Evolutionary conservation across 1,284 basidiomycete species (phyloP).

Genomic region (Irpex lacteus): DNA sequence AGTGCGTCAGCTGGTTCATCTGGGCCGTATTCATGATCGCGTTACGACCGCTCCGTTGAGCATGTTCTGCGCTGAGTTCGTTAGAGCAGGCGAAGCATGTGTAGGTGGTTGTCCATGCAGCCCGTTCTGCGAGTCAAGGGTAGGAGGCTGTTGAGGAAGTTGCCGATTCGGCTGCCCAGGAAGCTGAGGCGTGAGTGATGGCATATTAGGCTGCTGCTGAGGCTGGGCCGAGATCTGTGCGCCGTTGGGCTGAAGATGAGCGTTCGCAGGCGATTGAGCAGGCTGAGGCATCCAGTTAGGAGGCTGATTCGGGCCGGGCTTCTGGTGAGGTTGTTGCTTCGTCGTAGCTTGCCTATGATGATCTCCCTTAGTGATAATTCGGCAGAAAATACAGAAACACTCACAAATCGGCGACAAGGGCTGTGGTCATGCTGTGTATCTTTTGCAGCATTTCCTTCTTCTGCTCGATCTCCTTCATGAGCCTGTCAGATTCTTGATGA

Average conservation of each 20-base stretch:
- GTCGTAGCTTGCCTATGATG: neutral
- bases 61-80: neutral
- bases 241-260: constrained; percentile 2
- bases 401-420: neutral
- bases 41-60: neutral
- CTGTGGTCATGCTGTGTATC: neutral
- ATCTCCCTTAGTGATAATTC: neutral
- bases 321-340: neutral
- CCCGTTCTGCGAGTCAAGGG: constrained; percentile 2
- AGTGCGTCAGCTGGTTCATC: neutral
- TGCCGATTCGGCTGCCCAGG: neutral
- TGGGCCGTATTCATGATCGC: neutral
- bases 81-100: constrained; percentile 9
- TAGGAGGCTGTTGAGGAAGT: constrained; percentile 3
- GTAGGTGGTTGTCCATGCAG: neutral
- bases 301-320: constrained; percentile 11
- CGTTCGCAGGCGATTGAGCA: constrained; percentile 7
- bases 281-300: constrained; percentile 18
- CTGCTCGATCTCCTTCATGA: constrained; percentile 29
- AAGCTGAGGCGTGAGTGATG: constrained; percentile 24
- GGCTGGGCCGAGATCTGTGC: constrained; percentile 16
- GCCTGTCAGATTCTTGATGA: constrained; percentile 25
- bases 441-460: constrained; percentile 40
- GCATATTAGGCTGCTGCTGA: constrained; percentile 10
- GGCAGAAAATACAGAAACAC: neutral